Percentiles rank a stretch among this genome's conserved stretches.
phyloP scores from a whole-genome alignment of 805 yeast species.

The Jamesozyma gamospora region DNA sequence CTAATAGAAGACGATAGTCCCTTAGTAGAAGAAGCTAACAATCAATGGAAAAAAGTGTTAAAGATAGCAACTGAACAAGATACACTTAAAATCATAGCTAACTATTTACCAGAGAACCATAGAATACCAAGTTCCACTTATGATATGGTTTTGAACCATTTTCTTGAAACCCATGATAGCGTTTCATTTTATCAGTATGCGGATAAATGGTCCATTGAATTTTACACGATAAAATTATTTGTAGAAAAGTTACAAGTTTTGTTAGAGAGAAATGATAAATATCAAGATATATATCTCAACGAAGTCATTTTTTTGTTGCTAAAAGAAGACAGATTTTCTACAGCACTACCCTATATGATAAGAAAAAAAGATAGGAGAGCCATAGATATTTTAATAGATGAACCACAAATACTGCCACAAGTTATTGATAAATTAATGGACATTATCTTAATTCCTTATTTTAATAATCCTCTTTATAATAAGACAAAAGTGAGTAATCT shows the following conservation, averaged over 20 bases:
- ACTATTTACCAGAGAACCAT: slow-evolving; percentile 44
- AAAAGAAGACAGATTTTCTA: slow-evolving; percentile 44
- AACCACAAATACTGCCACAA: slow-evolving; percentile 47
- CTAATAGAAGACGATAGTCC: slow-evolving; percentile 10
- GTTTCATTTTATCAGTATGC: slow-evolving; percentile 36
- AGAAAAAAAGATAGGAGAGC: slow-evolving; percentile 43
- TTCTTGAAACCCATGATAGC: slow-evolving; percentile 30
- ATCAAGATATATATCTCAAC: slow-evolving; percentile 29
- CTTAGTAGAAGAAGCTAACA: slow-evolving; percentile 12
- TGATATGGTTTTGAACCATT: slow-evolving; percentile 38
- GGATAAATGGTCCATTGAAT: slow-evolving; percentile 45
- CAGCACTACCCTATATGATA: slow-evolving; percentile 58
- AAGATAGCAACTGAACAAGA: slow-evolving; percentile 40
- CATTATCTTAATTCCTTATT: slow-evolving; percentile 37
- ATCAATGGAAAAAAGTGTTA: slow-evolving; percentile 61
- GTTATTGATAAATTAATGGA: slow-evolving; percentile 42
- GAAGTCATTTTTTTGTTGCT: slow-evolving; percentile 46
- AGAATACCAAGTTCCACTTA: slow-evolving; percentile 34
- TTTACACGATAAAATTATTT: slow-evolving; percentile 41
- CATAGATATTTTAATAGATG: slow-evolving; percentile 46
- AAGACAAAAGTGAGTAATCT: slow-evolving; percentile 12
- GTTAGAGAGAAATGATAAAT: slow-evolving; percentile 29
- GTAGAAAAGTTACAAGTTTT: slow-evolving; percentile 38
- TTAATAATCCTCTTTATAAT: slow-evolving; percentile 27
- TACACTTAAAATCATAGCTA: slow-evolving; percentile 39